Evolutionary conservation across 2,329 filamentous ascomycete genomes (phyloP), one percentile per base, ranked within the genome.

Genomic region (Apiospora kogelbergensis): DNA sequence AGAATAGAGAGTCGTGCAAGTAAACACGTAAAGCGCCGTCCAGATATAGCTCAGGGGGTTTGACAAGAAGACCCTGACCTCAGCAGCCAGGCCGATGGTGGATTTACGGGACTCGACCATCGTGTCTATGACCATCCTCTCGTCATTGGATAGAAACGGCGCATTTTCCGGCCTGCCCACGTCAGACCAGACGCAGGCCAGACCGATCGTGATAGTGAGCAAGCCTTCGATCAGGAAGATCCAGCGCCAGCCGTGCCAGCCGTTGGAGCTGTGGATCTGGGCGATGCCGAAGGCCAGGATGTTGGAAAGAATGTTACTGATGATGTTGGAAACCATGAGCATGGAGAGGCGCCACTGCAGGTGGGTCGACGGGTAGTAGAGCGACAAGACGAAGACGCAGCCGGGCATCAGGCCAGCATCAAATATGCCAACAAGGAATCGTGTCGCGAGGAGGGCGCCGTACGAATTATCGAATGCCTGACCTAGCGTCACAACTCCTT

Each of bases 181-280:
- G 11, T 71, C 70, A 1, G 72, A 67, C 13, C 66, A 41, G 9
- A 53, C 37, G 53, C 71, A 73, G 45, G n/a, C n/a, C 2, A 90
- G 69, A 0, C 92, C 93, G 6, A 94, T 85, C 1, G 93, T 1
- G 7, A 80, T 75, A 0, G 92, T 94, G 0, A 85, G 85, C 1
- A 94, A 84, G 1, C 93, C 93, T 79, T 93, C 89, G 10, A 92
- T 84, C 48, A 92, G 88, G 70, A 90, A 90, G 67, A 90, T 89
- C 89, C 86, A 91, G 15, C 86, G 84, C 88, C 88, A 91, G 2
- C 89, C 88, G 24, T 83, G 80, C 7, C 86, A 78, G 0, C 87
- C 86, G 0, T 85, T 90, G 0, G 91, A 76, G 0, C 90, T 91
- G 66, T 89, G 83, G 90, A 94, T 93, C 68, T 91, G 86, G 13